Evolutionary conservation across 495 filamentous ascomycete genomes (phyloP), one percentile per base, ranked within the genome.

Genomic region (Penicillium cataractarum): DNA sequence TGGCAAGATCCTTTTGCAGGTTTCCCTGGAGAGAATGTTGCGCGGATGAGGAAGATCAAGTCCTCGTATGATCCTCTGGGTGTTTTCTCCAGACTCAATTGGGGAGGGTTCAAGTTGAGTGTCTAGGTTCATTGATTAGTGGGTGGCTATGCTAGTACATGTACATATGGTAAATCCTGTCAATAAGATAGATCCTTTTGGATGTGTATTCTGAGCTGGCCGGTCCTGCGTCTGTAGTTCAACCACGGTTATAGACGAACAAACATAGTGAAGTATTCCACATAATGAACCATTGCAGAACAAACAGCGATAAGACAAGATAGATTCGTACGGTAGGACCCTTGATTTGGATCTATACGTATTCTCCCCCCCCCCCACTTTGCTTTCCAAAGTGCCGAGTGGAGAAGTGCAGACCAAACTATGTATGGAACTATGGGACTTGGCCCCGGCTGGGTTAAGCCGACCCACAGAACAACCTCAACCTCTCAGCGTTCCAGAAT

Each of bases 1-100:
- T 75, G 71, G 61, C 79, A 81, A 65, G 67, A 79, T 58, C 73
- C 76, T 0, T 78, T 79, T 55, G 65, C 51, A 8, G 72, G 73
- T 10, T 79, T 82, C 55, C 79, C 78, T 0, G 10, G 1, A 6
- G 71, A 74, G 57, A 78, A 73, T 60, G 65, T 78, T 1, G 49
- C 55, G 19, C 65, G 64, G 4, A 68, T 83, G 69, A 65, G 58
- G 31, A 57, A 65, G 10, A 73, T 81, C 26, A 66, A 72, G 53
- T 58, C 58, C 13, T 55, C 60, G 21, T 79, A 78, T 63, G 82
- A 82, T 65, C 76, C 76, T 0, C 6, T 35, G 19, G 61, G 65
- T 0, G 40, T 65, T 0, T 73, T 75, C 55, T 60, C 66, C 6
- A 50, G 48, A 4, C 60, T 73, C 15, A 73, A 66, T 39, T 69